Base-by-base conservation (phyloP, 139 green algal species). In the Chlorella sp. region DNA sequence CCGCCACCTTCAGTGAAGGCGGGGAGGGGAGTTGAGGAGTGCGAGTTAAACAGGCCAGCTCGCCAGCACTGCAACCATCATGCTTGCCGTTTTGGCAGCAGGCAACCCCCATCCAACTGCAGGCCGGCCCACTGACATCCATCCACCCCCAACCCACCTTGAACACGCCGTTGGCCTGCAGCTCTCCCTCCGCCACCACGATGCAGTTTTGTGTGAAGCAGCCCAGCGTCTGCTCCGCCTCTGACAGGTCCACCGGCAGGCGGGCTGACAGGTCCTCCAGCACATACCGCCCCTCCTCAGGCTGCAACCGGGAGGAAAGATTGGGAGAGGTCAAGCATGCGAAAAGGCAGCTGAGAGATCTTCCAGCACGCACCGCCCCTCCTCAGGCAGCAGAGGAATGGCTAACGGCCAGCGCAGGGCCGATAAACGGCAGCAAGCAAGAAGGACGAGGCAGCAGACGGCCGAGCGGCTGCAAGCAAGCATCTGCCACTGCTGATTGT, bases 161-260 rank as follows among this genome's bases (percentile, higher is more conserved):
- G 87, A 98, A 97, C 6, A 91, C 87, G 67, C 94, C 94, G 57
- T 94, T 91, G 38, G 87, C 74, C 63, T 84, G 74, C 69, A 98
- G 83, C 71, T 92, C 84, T 0, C 95, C 95, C 84, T 97, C 91
- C 2, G 94, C 94, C n/a, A 98, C 91, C 30, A 98, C 95, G 30
- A 98, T 90, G 82, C 92, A 96, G 87, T 98, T 98, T 74, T 98
- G 95, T 90, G 93, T 97, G 75, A 94, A 95, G 38, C 97, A 85
- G 68, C 95, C 95, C 20, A 81, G 84, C 0, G 93, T 87, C 1
- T 90, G 92, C 74, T 92, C 79, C 3, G 93, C 92, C 1, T 87
- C 28, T 2, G 79, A 86, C 3, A 99, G 82, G 88, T 98, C 95
- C 15, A 98, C 81, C 1, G 93, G 94, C 73, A 98, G 70, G 1